phyloP scores from a whole-genome alignment of 2,329 filamentous ascomycete species.

The Ophiocordyceps camponoti-leonardi region DNA sequence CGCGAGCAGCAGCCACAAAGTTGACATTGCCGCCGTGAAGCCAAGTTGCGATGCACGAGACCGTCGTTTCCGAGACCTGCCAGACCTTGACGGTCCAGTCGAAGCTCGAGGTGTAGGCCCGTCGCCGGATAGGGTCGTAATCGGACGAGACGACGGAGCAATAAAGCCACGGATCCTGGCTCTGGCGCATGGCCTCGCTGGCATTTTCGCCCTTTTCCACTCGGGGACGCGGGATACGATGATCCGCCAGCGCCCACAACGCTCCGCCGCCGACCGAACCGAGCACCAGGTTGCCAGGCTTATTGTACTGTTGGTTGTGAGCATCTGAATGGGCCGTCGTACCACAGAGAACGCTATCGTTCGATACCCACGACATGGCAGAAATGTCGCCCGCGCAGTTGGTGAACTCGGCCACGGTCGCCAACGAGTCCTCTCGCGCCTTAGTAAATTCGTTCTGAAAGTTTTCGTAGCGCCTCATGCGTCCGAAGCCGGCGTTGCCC shows the following conservation, averaged over 20 bases:
- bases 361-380: slow-evolving; percentile 38
- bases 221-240: slow-evolving; percentile 36
- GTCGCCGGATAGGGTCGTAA: slow-evolving; percentile 25
- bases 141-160: slow-evolving; percentile 46
- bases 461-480: slow-evolving; percentile 22
- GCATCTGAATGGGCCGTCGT: slow-evolving; percentile 44
- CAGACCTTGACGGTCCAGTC: slow-evolving; percentile 45
- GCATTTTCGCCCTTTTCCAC: slow-evolving; percentile 37
- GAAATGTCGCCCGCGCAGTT: slow-evolving; percentile 45
- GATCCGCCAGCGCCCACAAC: slow-evolving; percentile 35
- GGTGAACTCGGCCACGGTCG: slow-evolving; percentile 35
- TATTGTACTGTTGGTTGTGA: slow-evolving; percentile 50
- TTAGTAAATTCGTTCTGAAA: slow-evolving; percentile 27
- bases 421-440: slow-evolving; percentile 32
- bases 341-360: slow-evolving; percentile 39
- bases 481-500: slow-evolving; percentile 25
- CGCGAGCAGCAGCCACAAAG: slow-evolving; percentile 38
- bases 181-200: slow-evolving; percentile 35
- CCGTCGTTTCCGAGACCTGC: slow-evolving; percentile 24
- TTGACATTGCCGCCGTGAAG: slow-evolving; percentile 40
- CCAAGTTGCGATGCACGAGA: slow-evolving; percentile 31
- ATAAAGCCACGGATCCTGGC: slow-evolving; percentile 46
- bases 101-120: slow-evolving; percentile 43
- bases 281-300: slow-evolving; percentile 41
- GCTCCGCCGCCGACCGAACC: slow-evolving; percentile 28